A percentile compares a stretch with the other conserved stretches of the same genome.
Evolutionary conservation across 176 grass and related monocot species (phyloP).

Genomic region (Echinochloa phyllopogon): DNA sequence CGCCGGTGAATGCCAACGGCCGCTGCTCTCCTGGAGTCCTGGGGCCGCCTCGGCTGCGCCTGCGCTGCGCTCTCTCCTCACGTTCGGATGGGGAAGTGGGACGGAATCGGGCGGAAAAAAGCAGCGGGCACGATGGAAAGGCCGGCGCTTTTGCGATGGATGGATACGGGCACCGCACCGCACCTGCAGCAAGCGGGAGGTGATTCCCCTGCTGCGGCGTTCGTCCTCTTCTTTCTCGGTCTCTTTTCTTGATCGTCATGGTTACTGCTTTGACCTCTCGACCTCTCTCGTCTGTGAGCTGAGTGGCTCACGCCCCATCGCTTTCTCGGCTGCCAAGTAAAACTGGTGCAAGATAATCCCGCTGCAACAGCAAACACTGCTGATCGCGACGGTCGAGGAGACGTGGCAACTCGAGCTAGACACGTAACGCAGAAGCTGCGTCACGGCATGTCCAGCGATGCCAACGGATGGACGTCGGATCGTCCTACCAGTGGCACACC

Average conservation of each 20-base stretch:
- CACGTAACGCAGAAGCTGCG: not conserved
- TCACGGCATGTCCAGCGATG: not conserved
- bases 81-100: not conserved
- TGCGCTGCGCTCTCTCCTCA: not conserved
- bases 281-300: not conserved
- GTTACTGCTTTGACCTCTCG: conserved; percentile 22
- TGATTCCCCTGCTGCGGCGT: conserved; percentile 14
- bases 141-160: conserved; percentile 43
- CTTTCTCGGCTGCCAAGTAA: not conserved
- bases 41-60: not conserved
- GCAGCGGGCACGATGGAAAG: conserved; percentile 42
- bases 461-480: not conserved
- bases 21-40: not conserved
- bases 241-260: conserved; percentile 14
- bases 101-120: not conserved
- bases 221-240: not conserved
- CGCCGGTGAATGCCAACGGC: not conserved
- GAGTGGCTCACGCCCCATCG: not conserved
- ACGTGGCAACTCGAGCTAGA: conserved; percentile 7
- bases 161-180: conserved; percentile 3
- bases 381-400: conserved; percentile 17
- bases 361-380: not conserved
- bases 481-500: not conserved
- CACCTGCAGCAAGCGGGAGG: not conserved
- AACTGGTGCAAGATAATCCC: not conserved